Percentiles rank a stretch among this genome's conserved stretches.
Evolutionary conservation across 1,284 basidiomycete species (phyloP).

Genomic region (Rhizopogon parksii): DNA sequence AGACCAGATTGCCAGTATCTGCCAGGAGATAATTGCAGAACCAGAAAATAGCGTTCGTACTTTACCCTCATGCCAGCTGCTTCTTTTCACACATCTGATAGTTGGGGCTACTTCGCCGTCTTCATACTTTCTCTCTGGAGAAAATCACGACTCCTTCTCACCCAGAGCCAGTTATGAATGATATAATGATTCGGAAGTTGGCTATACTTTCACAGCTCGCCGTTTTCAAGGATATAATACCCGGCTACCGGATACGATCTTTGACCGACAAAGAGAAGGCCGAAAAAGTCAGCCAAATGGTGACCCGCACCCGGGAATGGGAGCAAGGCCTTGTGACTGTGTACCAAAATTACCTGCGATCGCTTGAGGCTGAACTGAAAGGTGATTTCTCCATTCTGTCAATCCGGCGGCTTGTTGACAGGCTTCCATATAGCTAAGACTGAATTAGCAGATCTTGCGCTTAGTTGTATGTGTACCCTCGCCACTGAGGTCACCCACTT

Average conservation of each 20-base stretch:
- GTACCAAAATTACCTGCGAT: constrained; percentile 86
- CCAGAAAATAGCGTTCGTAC: constrained; percentile 72
- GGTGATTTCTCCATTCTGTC: constrained; percentile 38
- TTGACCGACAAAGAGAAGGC: constrained; percentile 87
- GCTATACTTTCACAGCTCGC: constrained; percentile 89
- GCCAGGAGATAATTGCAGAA: constrained; percentile 85
- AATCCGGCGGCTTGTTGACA: constrained; percentile 11
- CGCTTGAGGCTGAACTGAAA: constrained; percentile 84
- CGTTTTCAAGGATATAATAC: constrained; percentile 94
- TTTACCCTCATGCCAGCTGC: constrained; percentile 1
- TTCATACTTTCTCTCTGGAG: constrained; percentile 77
- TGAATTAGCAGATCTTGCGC: constrained; percentile 63
- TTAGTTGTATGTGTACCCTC: constrained; percentile 86
- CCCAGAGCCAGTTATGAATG: constrained; percentile 67
- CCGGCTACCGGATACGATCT: constrained; percentile 83
- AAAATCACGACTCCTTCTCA: constrained; percentile 64
- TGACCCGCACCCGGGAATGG: constrained; percentile 86
- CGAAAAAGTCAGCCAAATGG: constrained; percentile 93
- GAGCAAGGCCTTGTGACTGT: constrained; percentile 91
- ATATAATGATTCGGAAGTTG: constrained; percentile 78
- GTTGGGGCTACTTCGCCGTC: constrained; percentile 79
- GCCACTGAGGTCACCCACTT: constrained; percentile 86
- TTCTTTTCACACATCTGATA: constrained; percentile 29
- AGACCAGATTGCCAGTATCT: constrained; percentile 83
- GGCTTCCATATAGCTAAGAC: constrained; percentile 49